Evolutionary conservation across 495 filamentous ascomycete genomes (phyloP), one percentile per base, ranked within the genome.

Genomic region (Darksidea phi): DNA sequence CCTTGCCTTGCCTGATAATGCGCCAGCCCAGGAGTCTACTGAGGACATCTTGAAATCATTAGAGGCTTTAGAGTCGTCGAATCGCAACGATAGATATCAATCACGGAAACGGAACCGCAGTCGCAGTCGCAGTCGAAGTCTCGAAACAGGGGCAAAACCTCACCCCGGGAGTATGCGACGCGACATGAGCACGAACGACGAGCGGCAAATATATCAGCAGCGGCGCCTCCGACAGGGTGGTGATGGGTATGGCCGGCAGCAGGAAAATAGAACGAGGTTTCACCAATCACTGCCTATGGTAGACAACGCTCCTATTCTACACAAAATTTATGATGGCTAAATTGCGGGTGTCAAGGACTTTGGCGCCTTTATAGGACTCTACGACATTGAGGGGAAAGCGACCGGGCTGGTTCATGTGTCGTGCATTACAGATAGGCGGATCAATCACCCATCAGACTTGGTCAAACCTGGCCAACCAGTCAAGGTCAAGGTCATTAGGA

Each of bases 321-420:
- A 85, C 79, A 98, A 98, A 71, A 76, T 95, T 0, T 98, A 98
- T 70, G 84, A 90, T 68, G 94, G 94, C 15, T 83, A 84, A 59
- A 87, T 97, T 41, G 96, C 90, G 1, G 91, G 91, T 0, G 79
- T 97, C 28, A 97, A 96, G 71, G 89, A 96, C 64, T 98, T 97
- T 75, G 94, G 94, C 36, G 90, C 87, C 12, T 98, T 98, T 73
- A 91, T 98, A 49, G 96, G 93, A 66, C 74, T 98, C n/a, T 78
- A 84, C 67, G 89, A 89, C 23, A 86, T 98, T 2, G 84, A 79
- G 71, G 90, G 92, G 13, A 95, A 91, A 70, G 87, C 95, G 21
- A 91, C 95, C 68, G 94, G 94, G 2, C 80, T 98, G 69, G 93
- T 97, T 5, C 94, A 98, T 73, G 83, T 98, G 17, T 95, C 93